These are phyloP conservation scores for Exutisphaerella laricina DNA, from an alignment of 2,329 filamentous ascomycete species.

Conservation along the genomic window DNA sequence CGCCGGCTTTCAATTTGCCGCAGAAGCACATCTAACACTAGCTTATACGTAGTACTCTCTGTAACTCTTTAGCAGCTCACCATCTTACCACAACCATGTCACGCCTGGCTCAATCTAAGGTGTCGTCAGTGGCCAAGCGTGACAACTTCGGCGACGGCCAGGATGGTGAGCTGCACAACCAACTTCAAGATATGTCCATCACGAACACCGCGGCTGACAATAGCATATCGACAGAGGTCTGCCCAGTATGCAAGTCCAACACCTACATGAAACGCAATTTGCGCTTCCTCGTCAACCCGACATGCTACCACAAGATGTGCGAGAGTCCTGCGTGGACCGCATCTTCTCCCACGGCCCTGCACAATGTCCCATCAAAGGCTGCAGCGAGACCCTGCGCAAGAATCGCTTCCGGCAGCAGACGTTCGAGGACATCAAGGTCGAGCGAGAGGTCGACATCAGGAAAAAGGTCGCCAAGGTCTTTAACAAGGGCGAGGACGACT, in stretches of 20 bases:
- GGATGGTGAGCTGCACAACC: slow-evolving; percentile 30
- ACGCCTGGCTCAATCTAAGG: slow-evolving; percentile 28
- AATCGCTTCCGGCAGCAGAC: slow-evolving; percentile 80
- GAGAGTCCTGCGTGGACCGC: slow-evolving; percentile 87
- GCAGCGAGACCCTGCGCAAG: slow-evolving; percentile 78
- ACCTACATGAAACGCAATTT: slow-evolving; percentile 93
- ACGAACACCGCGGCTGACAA: slow-evolving; percentile 16
- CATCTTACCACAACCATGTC: slow-evolving; percentile 28
- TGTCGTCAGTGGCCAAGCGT: slow-evolving; percentile 22
- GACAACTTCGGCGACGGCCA: slow-evolving; percentile 19
- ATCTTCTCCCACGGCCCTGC: slow-evolving; percentile 90
- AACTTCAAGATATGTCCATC: slow-evolving; percentile 16
- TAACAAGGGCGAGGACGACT: slow-evolving; percentile 86
- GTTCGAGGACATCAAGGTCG: slow-evolving; percentile 80
- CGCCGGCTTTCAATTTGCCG: too few species aligned
- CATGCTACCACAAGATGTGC: slow-evolving; percentile 99
- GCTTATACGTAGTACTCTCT: not conserved
- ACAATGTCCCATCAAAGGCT: slow-evolving; percentile 85
- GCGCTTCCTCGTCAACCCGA: slow-evolving; percentile 91
- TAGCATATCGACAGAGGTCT: slow-evolving; percentile 58
- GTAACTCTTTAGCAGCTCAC: slow-evolving; percentile 13
- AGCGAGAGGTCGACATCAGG: slow-evolving; percentile 90
- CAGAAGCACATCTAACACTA: not conserved
- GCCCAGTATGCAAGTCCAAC: slow-evolving; percentile 94
- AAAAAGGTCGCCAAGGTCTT: slow-evolving; percentile 69